Evolutionary conservation across 495 filamentous ascomycete genomes (phyloP).

Genomic region (Pseudevernia furfuracea): DNA sequence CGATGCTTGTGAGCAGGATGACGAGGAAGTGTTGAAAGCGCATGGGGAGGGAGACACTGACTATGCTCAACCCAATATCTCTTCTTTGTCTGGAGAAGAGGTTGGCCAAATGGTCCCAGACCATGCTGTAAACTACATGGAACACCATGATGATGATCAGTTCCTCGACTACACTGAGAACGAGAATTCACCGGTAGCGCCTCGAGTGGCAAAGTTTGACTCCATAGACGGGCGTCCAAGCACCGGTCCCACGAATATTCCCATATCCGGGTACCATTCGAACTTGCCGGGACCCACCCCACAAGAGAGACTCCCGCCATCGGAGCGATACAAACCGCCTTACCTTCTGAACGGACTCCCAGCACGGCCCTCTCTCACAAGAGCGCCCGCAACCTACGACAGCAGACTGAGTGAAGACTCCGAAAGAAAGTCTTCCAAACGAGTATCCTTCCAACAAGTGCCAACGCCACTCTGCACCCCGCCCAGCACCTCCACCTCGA

Average conservation of each 20-base stretch:
- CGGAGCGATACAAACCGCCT: constrained; percentile 1
- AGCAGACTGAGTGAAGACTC: neutral
- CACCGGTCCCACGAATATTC: neutral
- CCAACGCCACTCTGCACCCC: neutral
- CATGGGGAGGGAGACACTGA: neutral
- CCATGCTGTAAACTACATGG: too few species aligned
- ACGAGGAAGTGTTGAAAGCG: neutral
- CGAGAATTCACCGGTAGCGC: neutral
- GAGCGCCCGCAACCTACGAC: neutral
- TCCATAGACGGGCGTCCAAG: neutral
- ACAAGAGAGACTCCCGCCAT: neutral
- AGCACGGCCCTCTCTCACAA: neutral
- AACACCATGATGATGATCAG: neutral
- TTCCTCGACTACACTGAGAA: neutral
- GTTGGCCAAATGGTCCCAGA: neutral
- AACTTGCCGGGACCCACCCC: neutral
- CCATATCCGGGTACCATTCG: neutral
- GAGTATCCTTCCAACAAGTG: constrained; percentile 1
- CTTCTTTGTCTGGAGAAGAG: neutral
- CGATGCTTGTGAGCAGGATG: neutral
- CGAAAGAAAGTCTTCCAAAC: neutral
- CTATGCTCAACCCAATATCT: neutral
- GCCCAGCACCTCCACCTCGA: neutral
- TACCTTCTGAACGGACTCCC: neutral
- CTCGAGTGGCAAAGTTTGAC: neutral